Percentiles rank a stretch among this genome's conserved stretches.
These are phyloP conservation scores for Ceratobasidium sp. DNA, from an alignment of 1,284 basidiomycete genomes.

Conservation along the genomic window DNA sequence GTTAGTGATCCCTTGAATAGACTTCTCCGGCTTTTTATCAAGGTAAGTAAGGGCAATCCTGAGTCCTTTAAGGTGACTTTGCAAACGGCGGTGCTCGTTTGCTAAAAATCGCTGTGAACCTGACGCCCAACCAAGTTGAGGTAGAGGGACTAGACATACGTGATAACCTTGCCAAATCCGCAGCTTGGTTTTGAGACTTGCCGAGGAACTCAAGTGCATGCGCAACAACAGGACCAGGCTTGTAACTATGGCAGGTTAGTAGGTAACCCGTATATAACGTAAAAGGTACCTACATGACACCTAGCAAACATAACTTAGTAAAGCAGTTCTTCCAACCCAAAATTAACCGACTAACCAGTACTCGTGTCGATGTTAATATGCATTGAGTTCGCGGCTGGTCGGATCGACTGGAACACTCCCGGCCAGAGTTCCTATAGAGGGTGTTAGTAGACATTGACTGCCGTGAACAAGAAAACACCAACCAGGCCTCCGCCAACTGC, in stretches of 20 bases:
- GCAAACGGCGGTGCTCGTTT: slow-evolving; percentile 60
- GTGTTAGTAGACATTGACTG: background rate
- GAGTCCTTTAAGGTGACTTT: slow-evolving; percentile 23
- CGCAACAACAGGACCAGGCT: slow-evolving; percentile 59
- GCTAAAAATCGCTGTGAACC: slow-evolving; percentile 51
- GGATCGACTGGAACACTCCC: slow-evolving; percentile 57
- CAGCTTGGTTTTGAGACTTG: slow-evolving; percentile 40
- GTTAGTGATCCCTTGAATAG: slow-evolving; percentile 64
- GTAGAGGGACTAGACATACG: background rate
- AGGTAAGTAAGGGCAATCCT: slow-evolving; percentile 27
- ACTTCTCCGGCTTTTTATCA: slow-evolving; percentile 18
- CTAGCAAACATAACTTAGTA: background rate
- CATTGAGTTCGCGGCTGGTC: slow-evolving; percentile 73
- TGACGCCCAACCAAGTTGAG: background rate
- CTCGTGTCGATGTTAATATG: slow-evolving; percentile 81
- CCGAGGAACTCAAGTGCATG: slow-evolving; percentile 68
- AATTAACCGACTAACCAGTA: slow-evolving; percentile 60
- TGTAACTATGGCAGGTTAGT: slow-evolving; percentile 57
- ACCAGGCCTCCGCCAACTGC: slow-evolving; percentile 74
- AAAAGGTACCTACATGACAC: slow-evolving; percentile 20
- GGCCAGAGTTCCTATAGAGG: slow-evolving; percentile 34
- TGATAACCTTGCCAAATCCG: background rate
- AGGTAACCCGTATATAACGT: too few species aligned
- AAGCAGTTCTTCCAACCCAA: background rate
- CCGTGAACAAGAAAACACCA: background rate